Evolutionary conservation across 179 eudicot genomes (phyloP).

Genomic region (Amaranthus tricolor): DNA sequence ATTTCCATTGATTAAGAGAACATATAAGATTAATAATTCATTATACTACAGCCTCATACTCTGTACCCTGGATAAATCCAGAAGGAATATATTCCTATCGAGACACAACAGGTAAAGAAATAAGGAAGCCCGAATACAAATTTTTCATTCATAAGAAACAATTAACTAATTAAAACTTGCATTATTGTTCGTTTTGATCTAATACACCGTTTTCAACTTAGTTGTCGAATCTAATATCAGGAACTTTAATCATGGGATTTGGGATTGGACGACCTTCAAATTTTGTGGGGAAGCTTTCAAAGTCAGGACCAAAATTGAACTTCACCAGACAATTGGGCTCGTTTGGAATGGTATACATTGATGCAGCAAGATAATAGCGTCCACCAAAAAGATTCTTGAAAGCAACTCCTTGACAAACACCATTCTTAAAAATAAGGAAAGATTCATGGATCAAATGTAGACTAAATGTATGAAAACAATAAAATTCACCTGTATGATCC

Average conservation of each 20-base stretch:
- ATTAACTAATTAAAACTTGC: slow-evolving; percentile 4
- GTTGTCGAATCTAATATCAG: slow-evolving; percentile 69
- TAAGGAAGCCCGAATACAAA: background rate
- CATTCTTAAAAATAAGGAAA: slow-evolving; percentile 91
- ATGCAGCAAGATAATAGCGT: slow-evolving; percentile 91
- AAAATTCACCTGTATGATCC: no score
- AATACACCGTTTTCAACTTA: slow-evolving; percentile 71
- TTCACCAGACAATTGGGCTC: slow-evolving; percentile 81
- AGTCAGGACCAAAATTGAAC: slow-evolving; percentile 97
- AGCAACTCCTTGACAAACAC: slow-evolving; percentile 84
- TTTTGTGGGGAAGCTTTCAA: slow-evolving; percentile 73
- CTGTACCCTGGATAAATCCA: background rate
- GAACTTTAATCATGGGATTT: slow-evolving; percentile 78
- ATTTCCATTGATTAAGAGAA: slow-evolving; percentile 1
- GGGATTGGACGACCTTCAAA: slow-evolving; percentile 73
- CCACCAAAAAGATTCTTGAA: slow-evolving; percentile 83
- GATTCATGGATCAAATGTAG: no score
- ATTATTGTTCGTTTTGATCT: slow-evolving; percentile 54
- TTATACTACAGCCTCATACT: slow-evolving; percentile 20
- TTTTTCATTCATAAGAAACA: slow-evolving; percentile 8
- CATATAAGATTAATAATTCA: slow-evolving; percentile 8
- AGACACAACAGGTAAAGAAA: slow-evolving; percentile 4
- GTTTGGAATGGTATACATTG: slow-evolving; percentile 94
- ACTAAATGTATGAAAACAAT: no score
- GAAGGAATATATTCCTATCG: background rate